A percentile compares a stretch with the other conserved stretches of the same genome.
Conservation (phyloP, 2,329 filamentous ascomycete species). For the Pseudocercospora fuligena region DNA sequence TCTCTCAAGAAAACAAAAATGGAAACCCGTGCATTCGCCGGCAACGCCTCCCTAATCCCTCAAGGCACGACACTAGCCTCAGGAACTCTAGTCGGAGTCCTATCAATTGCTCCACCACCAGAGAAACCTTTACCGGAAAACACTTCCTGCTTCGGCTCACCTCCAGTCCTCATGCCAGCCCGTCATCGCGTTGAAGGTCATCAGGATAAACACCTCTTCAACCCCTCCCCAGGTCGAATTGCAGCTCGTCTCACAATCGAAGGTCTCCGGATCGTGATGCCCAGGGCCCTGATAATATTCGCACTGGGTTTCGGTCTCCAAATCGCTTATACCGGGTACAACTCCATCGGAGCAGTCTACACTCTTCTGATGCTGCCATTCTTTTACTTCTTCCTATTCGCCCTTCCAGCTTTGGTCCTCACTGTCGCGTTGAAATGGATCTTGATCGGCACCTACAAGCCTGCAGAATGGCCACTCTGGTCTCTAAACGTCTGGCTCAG, state of each 20-base stretch:
- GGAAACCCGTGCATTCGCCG: constrained; percentile 30
- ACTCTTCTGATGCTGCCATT: constrained; percentile 35
- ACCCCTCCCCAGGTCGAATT: constrained; percentile 27
- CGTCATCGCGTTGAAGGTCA: constrained; percentile 33
- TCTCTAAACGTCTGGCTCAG: constrained; percentile 33
- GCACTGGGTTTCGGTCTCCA: constrained; percentile 32
- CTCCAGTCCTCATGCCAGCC: constrained; percentile 34
- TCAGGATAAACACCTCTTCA: constrained; percentile 31
- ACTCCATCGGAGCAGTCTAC: constrained; percentile 31
- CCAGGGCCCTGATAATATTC: constrained; percentile 36
- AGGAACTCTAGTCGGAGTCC: constrained; percentile 32
- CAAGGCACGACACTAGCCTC: constrained; percentile 32
- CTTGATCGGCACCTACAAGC: constrained; percentile 31
- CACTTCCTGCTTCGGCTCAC: constrained; percentile 33
- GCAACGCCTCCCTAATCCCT: constrained; percentile 31
- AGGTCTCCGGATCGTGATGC: constrained; percentile 33
- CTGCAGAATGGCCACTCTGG: constrained; percentile 36
- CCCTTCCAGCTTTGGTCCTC: constrained; percentile 28
- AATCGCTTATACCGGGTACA: constrained; percentile 29
- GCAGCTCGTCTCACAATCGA: constrained; percentile 32
- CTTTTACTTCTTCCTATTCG: constrained; percentile 34
- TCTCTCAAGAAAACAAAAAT: constrained; percentile 33
- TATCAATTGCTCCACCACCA: constrained; percentile 30
- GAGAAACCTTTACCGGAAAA: constrained; percentile 25
- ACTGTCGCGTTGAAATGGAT: constrained; percentile 32